Evolutionary conservation across 2,329 filamentous ascomycete genomes (phyloP), one percentile per base, ranked within the genome.

Genomic region (Berkeleyomyces rouxiae): DNA sequence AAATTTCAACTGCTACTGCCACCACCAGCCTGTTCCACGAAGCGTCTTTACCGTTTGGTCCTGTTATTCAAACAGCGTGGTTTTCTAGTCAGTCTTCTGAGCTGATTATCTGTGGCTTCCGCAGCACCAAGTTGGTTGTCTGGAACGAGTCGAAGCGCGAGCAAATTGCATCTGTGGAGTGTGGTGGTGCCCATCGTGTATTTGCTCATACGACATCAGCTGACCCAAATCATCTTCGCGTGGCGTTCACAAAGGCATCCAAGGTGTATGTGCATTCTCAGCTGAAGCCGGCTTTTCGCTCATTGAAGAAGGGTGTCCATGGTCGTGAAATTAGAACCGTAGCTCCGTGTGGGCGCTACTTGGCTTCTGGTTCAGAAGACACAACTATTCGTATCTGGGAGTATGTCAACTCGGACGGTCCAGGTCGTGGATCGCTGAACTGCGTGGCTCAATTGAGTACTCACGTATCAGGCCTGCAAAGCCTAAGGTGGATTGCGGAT

Each of bases 381-480:
- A 87, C 75, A 13, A 76, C 74, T 0, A 87, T 99, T 65, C 85
- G 88, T 40, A 80, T 97, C 39, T 95, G 84, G 78, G 72, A 75
- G 44, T 78, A 79, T 46, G 70, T 6, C 61, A 31, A 46, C 64
- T 58, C 66, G 43, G 59, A 9, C 59, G 59, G 2, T 36, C 53
- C 23, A 39, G 57, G 4, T 61, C 23, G 59, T 66, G 57, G 68
- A 65, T 66, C 69, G 7, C 66, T 77, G 64, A 70, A 71, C 51
- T 87, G 82, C 67, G 69, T 86, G 31, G 80, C 83, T 7, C 83
- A 85, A 0, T 72, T 96, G 23, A 85, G 89, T 67, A 82, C 82
- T 62, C 93, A 99, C 70, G 86, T 83, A 1, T 86, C 90, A 0
- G 93, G 92, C 0, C 82, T 97, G 6, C 92, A 96, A 71, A 80